These are phyloP conservation scores for Solanum virginianum DNA, from an alignment of 257 asterid genomes.

Conservation along the genomic window DNA sequence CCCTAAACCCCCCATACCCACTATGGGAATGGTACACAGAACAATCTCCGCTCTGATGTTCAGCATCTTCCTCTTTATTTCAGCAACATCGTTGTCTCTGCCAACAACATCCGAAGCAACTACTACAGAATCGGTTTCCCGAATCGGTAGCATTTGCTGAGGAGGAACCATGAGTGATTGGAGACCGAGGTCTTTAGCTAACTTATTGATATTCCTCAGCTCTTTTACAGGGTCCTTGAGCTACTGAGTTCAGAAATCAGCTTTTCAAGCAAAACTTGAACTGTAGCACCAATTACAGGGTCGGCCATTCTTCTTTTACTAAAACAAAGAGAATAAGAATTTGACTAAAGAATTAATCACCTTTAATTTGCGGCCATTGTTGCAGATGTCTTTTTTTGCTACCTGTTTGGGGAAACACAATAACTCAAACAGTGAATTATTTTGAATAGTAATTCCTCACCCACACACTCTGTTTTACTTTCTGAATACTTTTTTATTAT, in stretches of 20 bases:
- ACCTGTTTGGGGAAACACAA: too few relatives aligned
- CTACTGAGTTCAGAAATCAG: not conserved
- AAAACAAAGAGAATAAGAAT: too few relatives aligned
- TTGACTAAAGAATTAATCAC: too few relatives aligned
- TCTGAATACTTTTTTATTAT: too few relatives aligned
- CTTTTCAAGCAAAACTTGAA: not conserved
- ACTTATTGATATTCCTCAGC: not conserved
- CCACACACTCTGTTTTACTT: too few relatives aligned
- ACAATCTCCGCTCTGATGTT: not conserved
- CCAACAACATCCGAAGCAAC: not conserved
- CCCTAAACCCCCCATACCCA: conserved; percentile 8
- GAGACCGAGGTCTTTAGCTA: not conserved
- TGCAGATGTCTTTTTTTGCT: too few relatives aligned
- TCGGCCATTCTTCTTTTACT: not conserved
- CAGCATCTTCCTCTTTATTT: not conserved
- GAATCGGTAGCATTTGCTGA: not conserved
- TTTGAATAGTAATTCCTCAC: too few relatives aligned
- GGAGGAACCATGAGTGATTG: not conserved
- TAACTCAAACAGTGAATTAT: too few relatives aligned
- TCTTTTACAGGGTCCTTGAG: not conserved
- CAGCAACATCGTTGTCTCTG: not conserved
- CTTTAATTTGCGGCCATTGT: too few relatives aligned
- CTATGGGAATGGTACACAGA: not conserved
- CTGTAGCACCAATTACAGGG: not conserved
- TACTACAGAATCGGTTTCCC: not conserved